Evolutionary conservation across 805 yeast genomes (phyloP).

Genomic region (Ogataea paradorogensis): DNA sequence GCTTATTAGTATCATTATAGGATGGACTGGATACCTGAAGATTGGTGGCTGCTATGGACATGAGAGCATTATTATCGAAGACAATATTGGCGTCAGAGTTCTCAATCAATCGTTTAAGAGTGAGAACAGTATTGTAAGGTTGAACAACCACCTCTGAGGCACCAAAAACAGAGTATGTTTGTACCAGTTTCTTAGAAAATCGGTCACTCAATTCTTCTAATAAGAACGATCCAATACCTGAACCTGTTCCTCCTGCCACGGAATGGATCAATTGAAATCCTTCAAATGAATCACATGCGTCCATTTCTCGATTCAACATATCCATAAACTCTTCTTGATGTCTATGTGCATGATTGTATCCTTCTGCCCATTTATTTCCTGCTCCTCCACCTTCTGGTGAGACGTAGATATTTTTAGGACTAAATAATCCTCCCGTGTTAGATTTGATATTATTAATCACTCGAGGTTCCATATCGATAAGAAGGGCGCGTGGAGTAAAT

Average conservation of each 20-base stretch:
- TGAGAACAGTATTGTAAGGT: conserved; percentile 86
- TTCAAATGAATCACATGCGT: conserved; percentile 82
- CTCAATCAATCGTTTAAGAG: conserved; percentile 78
- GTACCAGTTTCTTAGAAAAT: conserved; percentile 76
- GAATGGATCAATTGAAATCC: conserved; percentile 91
- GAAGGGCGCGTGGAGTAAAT: conserved; percentile 83
- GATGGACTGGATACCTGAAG: conserved; percentile 59
- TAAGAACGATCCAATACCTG: conserved; percentile 86
- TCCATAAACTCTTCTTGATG: conserved; percentile 74
- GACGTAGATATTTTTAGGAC: conserved; percentile 77
- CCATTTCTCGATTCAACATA: conserved; percentile 85
- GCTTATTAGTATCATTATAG: conserved; percentile 75
- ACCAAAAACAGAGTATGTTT: conserved; percentile 84
- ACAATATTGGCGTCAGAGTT: conserved; percentile 86
- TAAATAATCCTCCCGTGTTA: conserved; percentile 59
- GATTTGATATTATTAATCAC: conserved; percentile 63
- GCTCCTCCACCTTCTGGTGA: conserved; percentile 89
- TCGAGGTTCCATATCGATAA: conserved; percentile 88
- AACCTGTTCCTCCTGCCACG: conserved; percentile 98
- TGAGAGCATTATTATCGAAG: conserved; percentile 84
- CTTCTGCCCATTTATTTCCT: conserved; percentile 94
- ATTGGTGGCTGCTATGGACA: conserved; percentile 64
- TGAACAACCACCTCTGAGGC: conserved; percentile 97
- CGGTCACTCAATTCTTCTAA: conserved; percentile 78
- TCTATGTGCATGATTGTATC: conserved; percentile 70